Percentiles rank a stretch among this genome's conserved stretches.
These are phyloP conservation scores for Rhododendron mucronatum DNA, from an alignment of 148 eudicot species.

Conservation along the genomic window DNA sequence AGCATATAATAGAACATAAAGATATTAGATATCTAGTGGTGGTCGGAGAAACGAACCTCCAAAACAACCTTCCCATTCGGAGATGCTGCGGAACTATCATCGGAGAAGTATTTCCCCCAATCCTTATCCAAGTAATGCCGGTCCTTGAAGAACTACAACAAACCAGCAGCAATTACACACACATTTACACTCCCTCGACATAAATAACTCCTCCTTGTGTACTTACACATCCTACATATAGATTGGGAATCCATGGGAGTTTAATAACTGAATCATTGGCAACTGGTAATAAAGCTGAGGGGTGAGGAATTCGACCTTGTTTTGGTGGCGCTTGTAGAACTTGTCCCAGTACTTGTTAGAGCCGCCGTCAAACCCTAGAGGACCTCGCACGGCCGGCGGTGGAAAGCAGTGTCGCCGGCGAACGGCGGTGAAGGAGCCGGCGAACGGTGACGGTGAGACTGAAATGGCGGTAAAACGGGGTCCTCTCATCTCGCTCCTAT, in stretches of 20 bases:
- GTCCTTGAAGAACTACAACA: constrained; percentile 43
- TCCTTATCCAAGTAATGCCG: constrained; percentile 49
- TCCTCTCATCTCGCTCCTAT: constrained; percentile 3
- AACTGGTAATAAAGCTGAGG: neutral
- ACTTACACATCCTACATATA: neutral
- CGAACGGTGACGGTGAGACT: neutral
- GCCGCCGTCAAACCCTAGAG: neutral
- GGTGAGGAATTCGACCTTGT: constrained; percentile 23
- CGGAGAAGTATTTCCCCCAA: constrained; percentile 39
- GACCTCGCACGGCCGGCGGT: neutral
- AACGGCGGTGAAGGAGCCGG: neutral
- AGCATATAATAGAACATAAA: neutral
- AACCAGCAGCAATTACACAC: neutral
- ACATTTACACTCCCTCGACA: neutral
- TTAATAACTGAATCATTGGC: neutral
- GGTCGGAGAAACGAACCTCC: constrained; percentile 21
- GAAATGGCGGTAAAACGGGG: constrained; percentile 10
- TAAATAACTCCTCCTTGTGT: neutral
- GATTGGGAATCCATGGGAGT: neutral
- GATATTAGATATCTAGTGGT: neutral
- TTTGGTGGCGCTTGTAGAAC: constrained; percentile 36
- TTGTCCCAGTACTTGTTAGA: constrained; percentile 30
- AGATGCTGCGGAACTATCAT: neutral
- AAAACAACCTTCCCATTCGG: constrained; percentile 32
- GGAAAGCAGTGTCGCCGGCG: neutral